phyloP scores from a whole-genome alignment of 2,329 filamentous ascomycete genomes.

The Ophiostoma ips region DNA sequence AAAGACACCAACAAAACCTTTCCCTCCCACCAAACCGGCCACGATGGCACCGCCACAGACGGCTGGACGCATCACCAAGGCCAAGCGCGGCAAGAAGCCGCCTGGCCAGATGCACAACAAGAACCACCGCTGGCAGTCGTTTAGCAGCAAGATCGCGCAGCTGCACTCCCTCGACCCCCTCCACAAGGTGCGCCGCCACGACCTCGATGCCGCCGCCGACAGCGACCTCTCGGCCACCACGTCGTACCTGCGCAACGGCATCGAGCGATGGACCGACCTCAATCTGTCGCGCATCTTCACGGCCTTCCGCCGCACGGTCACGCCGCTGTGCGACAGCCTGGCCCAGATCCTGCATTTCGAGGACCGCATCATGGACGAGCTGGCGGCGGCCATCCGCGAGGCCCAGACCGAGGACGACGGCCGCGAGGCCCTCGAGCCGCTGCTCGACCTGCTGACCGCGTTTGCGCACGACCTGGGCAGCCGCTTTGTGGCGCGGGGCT shows the following conservation, averaged over 20 bases:
- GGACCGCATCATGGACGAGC: conserved; percentile 63
- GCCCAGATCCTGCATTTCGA: conserved; percentile 87
- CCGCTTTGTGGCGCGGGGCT: conserved; percentile 59
- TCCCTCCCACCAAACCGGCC: background rate
- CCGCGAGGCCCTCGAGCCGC: conserved; percentile 66
- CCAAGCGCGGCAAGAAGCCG: conserved; percentile 52
- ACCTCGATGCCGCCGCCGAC: conserved; percentile 47
- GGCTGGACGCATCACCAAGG: conserved; percentile 55
- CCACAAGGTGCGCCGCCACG: conserved; percentile 73
- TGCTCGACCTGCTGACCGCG: conserved; percentile 77
- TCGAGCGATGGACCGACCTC: conserved; percentile 82
- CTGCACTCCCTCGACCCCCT: conserved; percentile 83
- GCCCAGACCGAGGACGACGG: conserved; percentile 37
- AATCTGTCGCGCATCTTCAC: conserved; percentile 76
- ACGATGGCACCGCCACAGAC: conserved; percentile 45
- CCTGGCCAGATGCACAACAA: conserved; percentile 44
- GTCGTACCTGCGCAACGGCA: conserved; percentile 73
- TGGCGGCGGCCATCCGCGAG: conserved; percentile 62
- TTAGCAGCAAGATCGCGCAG: conserved; percentile 78
- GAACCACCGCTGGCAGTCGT: conserved; percentile 82
- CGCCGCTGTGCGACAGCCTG: conserved; percentile 73
- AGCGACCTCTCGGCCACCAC: conserved; percentile 61
- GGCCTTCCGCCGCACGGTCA: conserved; percentile 59
- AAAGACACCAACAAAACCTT: background rate
- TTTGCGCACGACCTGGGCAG: conserved; percentile 88